Evolutionary conservation across 2,329 filamentous ascomycete species (phyloP), one percentile per base, ranked within the genome.

Genomic region (Fonsecaea monophora): DNA sequence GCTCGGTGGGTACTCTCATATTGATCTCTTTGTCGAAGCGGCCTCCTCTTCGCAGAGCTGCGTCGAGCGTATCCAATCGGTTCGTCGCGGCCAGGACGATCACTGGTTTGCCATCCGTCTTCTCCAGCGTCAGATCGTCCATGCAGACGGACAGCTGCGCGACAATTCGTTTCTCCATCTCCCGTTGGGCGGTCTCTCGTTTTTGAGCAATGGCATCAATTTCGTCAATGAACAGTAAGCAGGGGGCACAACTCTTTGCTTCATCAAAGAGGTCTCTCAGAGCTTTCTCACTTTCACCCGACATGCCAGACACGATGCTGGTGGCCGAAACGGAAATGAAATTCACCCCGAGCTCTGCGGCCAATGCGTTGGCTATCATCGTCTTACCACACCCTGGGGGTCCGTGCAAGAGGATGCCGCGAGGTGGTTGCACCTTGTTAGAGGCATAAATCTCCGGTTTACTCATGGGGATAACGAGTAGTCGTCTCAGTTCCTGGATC

Each of bases 21-120:
- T 94, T 93, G 71, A 97, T 90, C 73, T 93, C 94, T 66, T 88
- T 89, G 72, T 92, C 90, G 75, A 96, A 97, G 60, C 89, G 84
- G 9, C 90, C 94, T 62, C 87, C 89, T 77, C 89, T 85, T 73
- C 90, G 86, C 37, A 96, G 80, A 0, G 89, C 89, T 0, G 93
- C 89, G 74, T 98, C 92, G 40, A 99, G 83, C 72, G 90, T 92
- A 74, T 97, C 92, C 0, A 93, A 91, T 40, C 90, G 85, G 76
- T 96, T 97, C 0, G 94, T 97, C 2, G 95, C 95, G 0, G 94
- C 95, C 59, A 98, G 85, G 13, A 97, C 92, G 37, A 98, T 90
- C 8, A 98, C 92, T 1, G 91, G 90, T 75, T 92, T 92, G 2
- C 88, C 89, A 13, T 87, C 87, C 3, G 89, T 89, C 69, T 89